Evolutionary conservation across 352 stramenopile species (phyloP).

Genomic region (Globisporangium polare): DNA sequence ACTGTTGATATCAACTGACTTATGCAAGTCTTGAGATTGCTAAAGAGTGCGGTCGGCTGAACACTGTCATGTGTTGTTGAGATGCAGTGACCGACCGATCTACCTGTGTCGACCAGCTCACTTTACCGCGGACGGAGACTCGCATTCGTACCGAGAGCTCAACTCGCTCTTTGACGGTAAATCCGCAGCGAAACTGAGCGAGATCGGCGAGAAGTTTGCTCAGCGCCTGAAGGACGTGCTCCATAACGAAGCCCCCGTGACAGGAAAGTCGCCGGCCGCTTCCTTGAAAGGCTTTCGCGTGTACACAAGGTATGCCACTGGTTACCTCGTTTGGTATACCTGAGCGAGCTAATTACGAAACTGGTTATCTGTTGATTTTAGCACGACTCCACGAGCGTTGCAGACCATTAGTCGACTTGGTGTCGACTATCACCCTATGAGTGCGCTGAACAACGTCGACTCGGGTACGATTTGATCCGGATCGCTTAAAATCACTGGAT

Average conservation of each 20-base stretch:
- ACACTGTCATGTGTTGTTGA: neutral
- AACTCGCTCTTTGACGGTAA: constrained; percentile 11
- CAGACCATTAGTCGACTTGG: constrained; percentile 37
- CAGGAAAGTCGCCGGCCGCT: neutral
- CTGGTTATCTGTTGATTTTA: neutral
- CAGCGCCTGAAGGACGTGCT: constrained; percentile 24
- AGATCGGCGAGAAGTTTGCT: constrained; percentile 22
- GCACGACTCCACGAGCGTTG: constrained; percentile 32
- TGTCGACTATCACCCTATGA: constrained; percentile 38
- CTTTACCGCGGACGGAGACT: constrained; percentile 27
- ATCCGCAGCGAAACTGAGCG: constrained; percentile 16
- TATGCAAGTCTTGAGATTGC: neutral
- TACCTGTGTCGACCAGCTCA: constrained; percentile 40
- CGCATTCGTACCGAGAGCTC: constrained; percentile 19
- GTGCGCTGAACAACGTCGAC: constrained; percentile 39
- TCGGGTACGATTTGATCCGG: constrained; percentile 14
- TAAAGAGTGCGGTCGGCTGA: neutral
- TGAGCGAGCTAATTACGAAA: neutral
- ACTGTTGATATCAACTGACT: neutral
- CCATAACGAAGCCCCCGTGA: constrained; percentile 9
- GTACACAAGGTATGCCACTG: constrained; percentile 29
- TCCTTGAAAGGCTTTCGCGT: constrained; percentile 26
- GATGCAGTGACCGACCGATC: constrained; percentile 27
- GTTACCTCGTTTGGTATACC: neutral
- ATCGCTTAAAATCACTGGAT: neutral